phyloP scores from a whole-genome alignment of 2,329 filamentous ascomycete genomes.

The Fusarium annulatum region DNA sequence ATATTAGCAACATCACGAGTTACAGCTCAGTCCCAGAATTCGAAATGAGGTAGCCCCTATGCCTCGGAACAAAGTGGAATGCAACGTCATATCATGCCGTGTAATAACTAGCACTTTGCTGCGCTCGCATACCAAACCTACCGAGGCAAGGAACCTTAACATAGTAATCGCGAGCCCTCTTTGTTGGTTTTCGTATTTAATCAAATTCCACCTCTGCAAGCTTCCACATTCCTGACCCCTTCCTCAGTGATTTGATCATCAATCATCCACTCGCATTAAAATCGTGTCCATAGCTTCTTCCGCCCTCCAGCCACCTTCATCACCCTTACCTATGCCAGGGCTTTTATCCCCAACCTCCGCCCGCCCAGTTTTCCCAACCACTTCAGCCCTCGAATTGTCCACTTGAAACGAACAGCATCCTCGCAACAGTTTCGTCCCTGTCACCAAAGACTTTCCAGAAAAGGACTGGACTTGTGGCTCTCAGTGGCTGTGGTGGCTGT shows the following conservation, averaged over 20 bases:
- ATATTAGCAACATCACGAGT: background rate
- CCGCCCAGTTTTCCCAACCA: conserved; percentile 24
- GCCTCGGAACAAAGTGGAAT: conserved; percentile 16
- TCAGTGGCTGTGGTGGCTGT: conserved; percentile 35
- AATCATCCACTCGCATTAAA: background rate
- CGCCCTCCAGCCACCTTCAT: conserved; percentile 32
- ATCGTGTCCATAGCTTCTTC: conserved; percentile 5
- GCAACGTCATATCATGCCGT: conserved; percentile 22
- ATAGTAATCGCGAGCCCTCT: background rate
- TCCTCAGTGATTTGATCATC: conserved; percentile 10
- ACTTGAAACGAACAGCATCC: conserved; percentile 31
- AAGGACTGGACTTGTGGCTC: conserved; percentile 25
- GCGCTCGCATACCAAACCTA: conserved; percentile 11
- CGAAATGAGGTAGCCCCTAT: background rate
- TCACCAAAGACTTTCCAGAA: conserved; percentile 12
- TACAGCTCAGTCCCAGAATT: background rate
- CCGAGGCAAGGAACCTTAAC: background rate
- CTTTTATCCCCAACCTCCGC: conserved; percentile 31
- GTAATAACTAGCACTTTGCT: background rate
- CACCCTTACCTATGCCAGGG: conserved; percentile 9
- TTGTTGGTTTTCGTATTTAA: background rate
- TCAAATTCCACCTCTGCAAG: conserved; percentile 6
- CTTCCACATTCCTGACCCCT: conserved; percentile 16
- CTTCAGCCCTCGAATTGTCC: conserved; percentile 16
- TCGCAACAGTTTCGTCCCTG: conserved; percentile 22